Evolutionary conservation across 805 yeast species (phyloP).

Genomic region (Kodamaea nitidulidarum): DNA sequence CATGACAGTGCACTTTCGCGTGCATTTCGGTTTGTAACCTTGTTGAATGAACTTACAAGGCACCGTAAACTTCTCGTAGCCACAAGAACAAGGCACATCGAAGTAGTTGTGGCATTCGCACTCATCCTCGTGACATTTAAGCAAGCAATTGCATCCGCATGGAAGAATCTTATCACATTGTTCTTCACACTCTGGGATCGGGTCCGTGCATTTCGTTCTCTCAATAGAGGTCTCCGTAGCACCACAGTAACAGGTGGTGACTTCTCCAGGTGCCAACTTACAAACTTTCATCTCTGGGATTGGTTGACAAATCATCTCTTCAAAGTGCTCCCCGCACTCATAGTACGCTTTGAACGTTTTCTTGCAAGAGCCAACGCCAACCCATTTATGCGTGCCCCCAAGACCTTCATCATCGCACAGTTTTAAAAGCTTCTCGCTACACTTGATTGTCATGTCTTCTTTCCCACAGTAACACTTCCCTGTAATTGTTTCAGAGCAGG

Average conservation of each 20-base stretch:
- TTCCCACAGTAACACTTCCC: slow-evolving; percentile 76
- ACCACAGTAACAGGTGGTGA: slow-evolving; percentile 80
- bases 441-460: slow-evolving; percentile 37
- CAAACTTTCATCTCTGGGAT: slow-evolving; percentile 40
- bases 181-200: slow-evolving; percentile 69
- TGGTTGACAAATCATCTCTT: slow-evolving; percentile 51
- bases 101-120: slow-evolving; percentile 62
- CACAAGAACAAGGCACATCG: slow-evolving; percentile 60
- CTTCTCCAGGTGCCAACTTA: slow-evolving; percentile 54
- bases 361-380: slow-evolving; percentile 36
- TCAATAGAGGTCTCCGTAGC: slow-evolving; percentile 45
- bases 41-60: slow-evolving; percentile 58
- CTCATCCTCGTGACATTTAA: slow-evolving; percentile 71
- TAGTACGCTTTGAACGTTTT: slow-evolving; percentile 43
- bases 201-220: slow-evolving; percentile 66
- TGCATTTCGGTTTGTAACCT: slow-evolving; percentile 58
- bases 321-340: slow-evolving; percentile 63
- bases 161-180: slow-evolving; percentile 57
- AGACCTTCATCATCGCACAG: slow-evolving; percentile 16
- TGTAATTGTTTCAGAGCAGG: slow-evolving; percentile 49
- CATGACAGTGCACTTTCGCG: slow-evolving; percentile 66
- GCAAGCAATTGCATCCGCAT: slow-evolving; percentile 73
- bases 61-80: slow-evolving; percentile 49
- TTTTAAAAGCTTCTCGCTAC: slow-evolving; percentile 42
- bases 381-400: slow-evolving; percentile 18